Conservation (phyloP, 331 rosid species). For the Spiraea crenata region DNA sequence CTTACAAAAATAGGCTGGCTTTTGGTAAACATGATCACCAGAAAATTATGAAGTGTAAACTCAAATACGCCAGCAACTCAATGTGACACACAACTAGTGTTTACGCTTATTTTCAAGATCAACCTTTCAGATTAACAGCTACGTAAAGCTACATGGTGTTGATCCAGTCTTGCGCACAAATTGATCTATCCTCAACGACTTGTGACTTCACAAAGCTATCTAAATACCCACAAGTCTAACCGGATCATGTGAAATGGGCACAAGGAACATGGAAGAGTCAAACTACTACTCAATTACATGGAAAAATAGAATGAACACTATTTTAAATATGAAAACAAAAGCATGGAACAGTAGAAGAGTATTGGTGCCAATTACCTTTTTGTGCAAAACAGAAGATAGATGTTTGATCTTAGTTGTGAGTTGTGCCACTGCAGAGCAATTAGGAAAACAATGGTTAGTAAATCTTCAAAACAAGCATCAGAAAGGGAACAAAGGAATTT, state of each 20-base stretch:
- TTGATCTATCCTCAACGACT: neutral
- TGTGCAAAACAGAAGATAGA: slow-evolving; percentile 72
- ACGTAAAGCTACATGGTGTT: neutral
- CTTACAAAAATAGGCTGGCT: neutral
- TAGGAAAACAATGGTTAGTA: slow-evolving; percentile 11
- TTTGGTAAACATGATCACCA: neutral
- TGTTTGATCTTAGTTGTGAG: slow-evolving; percentile 87
- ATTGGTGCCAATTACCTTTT: slow-evolving; percentile 54
- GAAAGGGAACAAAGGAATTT: neutral
- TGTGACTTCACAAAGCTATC: too few relatives aligned
- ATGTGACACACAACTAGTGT: neutral
- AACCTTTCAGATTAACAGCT: neutral
- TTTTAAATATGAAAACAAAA: neutral
- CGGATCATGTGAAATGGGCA: neutral
- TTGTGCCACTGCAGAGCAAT: slow-evolving; percentile 89
- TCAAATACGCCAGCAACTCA: neutral
- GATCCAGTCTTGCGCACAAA: neutral
- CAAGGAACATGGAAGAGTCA: neutral
- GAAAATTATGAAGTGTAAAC: neutral
- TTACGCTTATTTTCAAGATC: neutral
- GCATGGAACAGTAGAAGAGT: neutral
- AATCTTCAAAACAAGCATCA: neutral
- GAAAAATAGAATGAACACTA: neutral
- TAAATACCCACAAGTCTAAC: neutral
- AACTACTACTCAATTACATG: neutral